These are phyloP conservation scores for Serendipita vermifera DNA, from an alignment of 768 basidiomycete genomes.

Conservation along the genomic window DNA sequence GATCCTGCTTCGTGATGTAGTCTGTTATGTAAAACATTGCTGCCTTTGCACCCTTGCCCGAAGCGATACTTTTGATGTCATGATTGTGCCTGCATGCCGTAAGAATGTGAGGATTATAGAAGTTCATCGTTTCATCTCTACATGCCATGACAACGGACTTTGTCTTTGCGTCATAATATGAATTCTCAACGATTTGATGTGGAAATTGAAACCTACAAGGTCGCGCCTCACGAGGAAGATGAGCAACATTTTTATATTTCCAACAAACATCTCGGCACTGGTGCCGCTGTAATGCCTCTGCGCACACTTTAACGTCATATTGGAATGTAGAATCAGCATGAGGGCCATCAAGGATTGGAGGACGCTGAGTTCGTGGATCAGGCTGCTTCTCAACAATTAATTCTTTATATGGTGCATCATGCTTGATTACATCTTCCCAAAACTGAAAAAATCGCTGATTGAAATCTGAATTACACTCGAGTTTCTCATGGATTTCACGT, in stretches of 20 bases:
- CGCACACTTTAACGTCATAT: constrained; percentile 17
- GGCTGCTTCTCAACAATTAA: constrained; percentile 11
- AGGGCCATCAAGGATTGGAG: constrained; percentile 16
- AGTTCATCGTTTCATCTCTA: constrained; percentile 23
- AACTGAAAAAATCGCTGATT: constrained; percentile 21
- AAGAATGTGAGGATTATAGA: constrained; percentile 25
- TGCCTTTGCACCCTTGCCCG: constrained; percentile 25
- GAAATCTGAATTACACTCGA: constrained; percentile 16
- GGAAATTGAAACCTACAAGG: constrained; percentile 25
- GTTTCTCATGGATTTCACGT: constrained; percentile 19
- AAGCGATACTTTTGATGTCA: constrained; percentile 26
- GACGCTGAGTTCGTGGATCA: constrained; percentile 20
- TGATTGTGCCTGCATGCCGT: constrained; percentile 27
- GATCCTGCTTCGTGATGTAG: constrained; percentile 26
- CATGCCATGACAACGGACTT: constrained; percentile 24
- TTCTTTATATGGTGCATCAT: constrained; percentile 23
- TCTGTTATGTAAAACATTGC: constrained; percentile 28
- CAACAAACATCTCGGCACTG: constrained; percentile 20
- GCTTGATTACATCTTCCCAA: constrained; percentile 25
- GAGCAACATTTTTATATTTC: constrained; percentile 21
- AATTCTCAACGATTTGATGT: constrained; percentile 22
- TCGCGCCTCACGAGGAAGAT: neutral
- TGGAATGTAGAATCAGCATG: constrained; percentile 15
- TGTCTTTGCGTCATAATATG: constrained; percentile 22
- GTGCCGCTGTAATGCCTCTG: constrained; percentile 19